These are phyloP conservation scores for Pythium dissimile DNA, from an alignment of 352 stramenopile genomes.

Conservation along the genomic window DNA sequence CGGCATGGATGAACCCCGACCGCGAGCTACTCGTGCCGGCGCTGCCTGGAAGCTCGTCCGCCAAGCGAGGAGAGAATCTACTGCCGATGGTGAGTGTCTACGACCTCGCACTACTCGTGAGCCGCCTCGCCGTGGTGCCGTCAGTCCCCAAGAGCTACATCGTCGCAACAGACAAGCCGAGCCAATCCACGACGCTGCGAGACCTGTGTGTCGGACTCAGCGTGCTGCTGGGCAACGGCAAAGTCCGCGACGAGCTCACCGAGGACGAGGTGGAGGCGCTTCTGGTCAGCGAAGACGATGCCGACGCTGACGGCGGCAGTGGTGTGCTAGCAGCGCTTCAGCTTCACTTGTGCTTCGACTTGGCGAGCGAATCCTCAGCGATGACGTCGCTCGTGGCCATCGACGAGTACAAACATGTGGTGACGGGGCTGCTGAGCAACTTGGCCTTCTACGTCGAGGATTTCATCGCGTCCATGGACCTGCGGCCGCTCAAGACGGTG, in stretches of 20 bases:
- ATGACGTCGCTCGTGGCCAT: conserved; percentile 52
- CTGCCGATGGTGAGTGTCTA: conserved; percentile 84
- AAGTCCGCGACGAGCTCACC: conserved; percentile 32
- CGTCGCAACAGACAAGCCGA: conserved; percentile 59
- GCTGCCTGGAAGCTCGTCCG: conserved; percentile 28
- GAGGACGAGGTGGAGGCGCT: conserved; percentile 54
- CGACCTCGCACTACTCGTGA: conserved; percentile 61
- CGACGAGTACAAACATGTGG: conserved; percentile 70
- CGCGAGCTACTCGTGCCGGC: conserved; percentile 56
- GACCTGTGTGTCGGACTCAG: conserved; percentile 64
- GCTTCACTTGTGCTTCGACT: conserved; percentile 70
- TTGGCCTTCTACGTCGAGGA: conserved; percentile 66
- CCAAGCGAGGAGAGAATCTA: conserved; percentile 47
- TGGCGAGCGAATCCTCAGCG: conserved; percentile 26
- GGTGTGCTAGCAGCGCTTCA: conserved; percentile 54
- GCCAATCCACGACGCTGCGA: conserved; percentile 46
- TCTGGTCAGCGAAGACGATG: conserved; percentile 57
- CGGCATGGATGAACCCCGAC: conserved; percentile 68
- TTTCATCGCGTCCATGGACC: conserved; percentile 70
- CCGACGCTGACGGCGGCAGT: conserved; percentile 5
- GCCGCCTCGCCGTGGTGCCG: conserved; percentile 35
- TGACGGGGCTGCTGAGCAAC: conserved; percentile 56
- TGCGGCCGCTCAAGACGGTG: conserved; percentile 67
- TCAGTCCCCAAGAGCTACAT: conserved; percentile 54
- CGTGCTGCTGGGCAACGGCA: conserved; percentile 49